These are phyloP conservation scores for Populus tomentosa DNA, from an alignment of 441 rosid genomes.

Conservation along the genomic window DNA sequence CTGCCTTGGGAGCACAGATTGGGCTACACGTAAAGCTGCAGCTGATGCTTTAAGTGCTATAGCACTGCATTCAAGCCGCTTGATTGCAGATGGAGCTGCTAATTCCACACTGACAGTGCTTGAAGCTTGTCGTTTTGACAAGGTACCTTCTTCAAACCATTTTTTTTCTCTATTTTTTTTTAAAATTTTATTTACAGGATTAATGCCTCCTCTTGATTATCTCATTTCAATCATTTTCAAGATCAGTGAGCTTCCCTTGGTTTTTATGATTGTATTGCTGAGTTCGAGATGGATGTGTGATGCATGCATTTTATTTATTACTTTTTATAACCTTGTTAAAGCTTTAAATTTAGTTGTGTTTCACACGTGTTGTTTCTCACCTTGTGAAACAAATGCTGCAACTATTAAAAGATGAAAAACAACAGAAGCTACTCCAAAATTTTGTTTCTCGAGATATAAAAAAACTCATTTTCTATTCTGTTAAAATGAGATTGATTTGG, in stretches of 20 bases:
- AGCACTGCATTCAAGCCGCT: slow-evolving; percentile 74
- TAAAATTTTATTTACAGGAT: neutral
- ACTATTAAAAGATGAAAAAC: neutral
- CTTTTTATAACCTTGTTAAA: neutral
- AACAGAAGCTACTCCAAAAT: neutral
- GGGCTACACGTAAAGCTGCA: slow-evolving; percentile 97
- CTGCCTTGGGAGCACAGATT: slow-evolving; percentile 93
- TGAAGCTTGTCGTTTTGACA: slow-evolving; percentile 91
- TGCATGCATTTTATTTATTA: neutral
- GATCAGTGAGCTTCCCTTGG: neutral
- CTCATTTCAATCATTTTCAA: neutral
- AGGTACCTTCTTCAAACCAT: slow-evolving; percentile 39
- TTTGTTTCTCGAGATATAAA: neutral
- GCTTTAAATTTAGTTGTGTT: no score
- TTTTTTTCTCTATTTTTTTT: slow-evolving; percentile 1
- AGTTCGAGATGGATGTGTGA: neutral
- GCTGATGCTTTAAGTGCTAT: slow-evolving; percentile 77
- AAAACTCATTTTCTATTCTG: neutral
- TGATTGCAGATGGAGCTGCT: slow-evolving; percentile 62
- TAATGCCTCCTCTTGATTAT: neutral
- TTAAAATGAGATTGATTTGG: no score
- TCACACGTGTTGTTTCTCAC: neutral
- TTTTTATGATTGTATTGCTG: neutral
- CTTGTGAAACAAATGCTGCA: neutral
- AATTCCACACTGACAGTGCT: slow-evolving; percentile 59